Evolutionary conservation across 345 rosid species (phyloP).

Genomic region (Moricandia moricandioides): DNA sequence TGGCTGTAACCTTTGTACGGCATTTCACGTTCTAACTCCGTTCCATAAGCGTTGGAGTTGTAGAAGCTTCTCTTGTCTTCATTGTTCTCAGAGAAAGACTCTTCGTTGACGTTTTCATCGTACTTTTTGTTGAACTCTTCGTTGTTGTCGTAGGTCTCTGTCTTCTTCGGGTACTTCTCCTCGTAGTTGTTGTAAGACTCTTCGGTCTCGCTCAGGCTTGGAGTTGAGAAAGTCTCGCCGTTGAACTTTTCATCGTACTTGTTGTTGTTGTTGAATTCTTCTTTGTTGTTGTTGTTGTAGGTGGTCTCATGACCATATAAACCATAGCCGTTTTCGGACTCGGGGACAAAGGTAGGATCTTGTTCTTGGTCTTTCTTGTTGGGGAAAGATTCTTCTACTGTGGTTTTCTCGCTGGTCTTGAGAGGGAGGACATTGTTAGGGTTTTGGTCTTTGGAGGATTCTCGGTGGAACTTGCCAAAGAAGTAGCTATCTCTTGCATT

Average conservation of each 20-base stretch:
- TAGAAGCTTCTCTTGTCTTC: constrained; percentile 24
- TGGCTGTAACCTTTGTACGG: constrained; percentile 36
- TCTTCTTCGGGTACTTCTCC: constrained; percentile 28
- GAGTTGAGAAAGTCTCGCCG: constrained; percentile 29
- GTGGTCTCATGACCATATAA: constrained; percentile 38
- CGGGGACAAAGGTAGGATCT: constrained; percentile 35
- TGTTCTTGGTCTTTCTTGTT: constrained; percentile 33
- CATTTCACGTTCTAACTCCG: constrained; percentile 35
- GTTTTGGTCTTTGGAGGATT: constrained; percentile 22
- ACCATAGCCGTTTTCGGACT: constrained; percentile 38
- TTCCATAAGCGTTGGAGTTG: constrained; percentile 35
- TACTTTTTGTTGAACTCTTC: constrained; percentile 19
- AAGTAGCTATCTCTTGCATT: constrained; percentile 44
- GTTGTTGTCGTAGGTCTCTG: constrained; percentile 24
- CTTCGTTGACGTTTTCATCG: constrained; percentile 23
- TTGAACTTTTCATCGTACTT: constrained; percentile 27
- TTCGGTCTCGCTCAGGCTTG: constrained; percentile 32
- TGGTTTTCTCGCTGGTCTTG: constrained; percentile 29
- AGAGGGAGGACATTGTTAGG: constrained; percentile 27
- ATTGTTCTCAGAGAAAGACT: too few relatives aligned
- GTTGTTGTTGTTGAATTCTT: constrained; percentile 31
- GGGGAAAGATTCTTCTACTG: constrained; percentile 17
- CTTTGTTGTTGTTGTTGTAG: constrained; percentile 19
- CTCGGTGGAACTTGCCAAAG: constrained; percentile 41
- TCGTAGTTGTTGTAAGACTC: constrained; percentile 34